phyloP scores from a whole-genome alignment of 352 stramenopile species.

The Phytophthora pistaciae region DNA sequence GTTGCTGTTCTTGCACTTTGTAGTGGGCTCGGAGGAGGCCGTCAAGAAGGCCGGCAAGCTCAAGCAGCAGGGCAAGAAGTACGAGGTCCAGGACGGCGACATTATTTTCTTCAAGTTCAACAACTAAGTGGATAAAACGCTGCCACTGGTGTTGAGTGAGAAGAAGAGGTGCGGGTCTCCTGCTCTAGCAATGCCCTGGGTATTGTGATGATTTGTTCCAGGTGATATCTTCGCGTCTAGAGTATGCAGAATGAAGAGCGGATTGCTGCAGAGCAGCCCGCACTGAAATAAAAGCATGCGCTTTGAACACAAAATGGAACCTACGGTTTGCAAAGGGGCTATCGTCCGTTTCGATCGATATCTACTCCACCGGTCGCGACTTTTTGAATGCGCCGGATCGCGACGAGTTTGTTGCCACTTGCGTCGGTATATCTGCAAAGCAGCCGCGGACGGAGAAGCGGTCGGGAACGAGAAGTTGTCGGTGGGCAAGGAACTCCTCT shows the following conservation, averaged over 20 bases:
- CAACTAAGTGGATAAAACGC: constrained; percentile 71
- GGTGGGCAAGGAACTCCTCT: neutral
- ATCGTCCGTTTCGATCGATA: too few relatives aligned
- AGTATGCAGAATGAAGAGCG: constrained; percentile 31
- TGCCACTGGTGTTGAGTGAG: constrained; percentile 29
- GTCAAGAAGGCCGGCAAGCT: constrained; percentile 92
- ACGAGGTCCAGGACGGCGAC: constrained; percentile 90
- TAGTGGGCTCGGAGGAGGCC: constrained; percentile 85
- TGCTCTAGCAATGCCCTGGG: constrained; percentile 56
- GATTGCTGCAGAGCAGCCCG: constrained; percentile 24
- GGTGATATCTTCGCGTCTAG: constrained; percentile 51
- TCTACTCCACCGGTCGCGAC: constrained; percentile 41
- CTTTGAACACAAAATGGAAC: constrained; percentile 30
- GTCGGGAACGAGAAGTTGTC: neutral
- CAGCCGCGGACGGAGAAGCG: neutral
- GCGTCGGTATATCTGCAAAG: neutral
- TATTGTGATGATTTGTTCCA: constrained; percentile 59
- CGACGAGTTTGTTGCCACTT: constrained; percentile 8
- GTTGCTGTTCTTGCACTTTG: constrained; percentile 10
- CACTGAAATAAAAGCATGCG: constrained; percentile 47
- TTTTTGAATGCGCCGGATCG: constrained; percentile 28
- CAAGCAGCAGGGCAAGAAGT: constrained; percentile 93
- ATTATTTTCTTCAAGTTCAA: constrained; percentile 95
- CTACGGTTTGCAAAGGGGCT: too few relatives aligned
- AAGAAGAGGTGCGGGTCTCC: constrained; percentile 12